Percentiles rank a stretch among this genome's conserved stretches.
Conservation (phyloP, 768 basidiomycete species). For the Leccinum imitatum region DNA sequence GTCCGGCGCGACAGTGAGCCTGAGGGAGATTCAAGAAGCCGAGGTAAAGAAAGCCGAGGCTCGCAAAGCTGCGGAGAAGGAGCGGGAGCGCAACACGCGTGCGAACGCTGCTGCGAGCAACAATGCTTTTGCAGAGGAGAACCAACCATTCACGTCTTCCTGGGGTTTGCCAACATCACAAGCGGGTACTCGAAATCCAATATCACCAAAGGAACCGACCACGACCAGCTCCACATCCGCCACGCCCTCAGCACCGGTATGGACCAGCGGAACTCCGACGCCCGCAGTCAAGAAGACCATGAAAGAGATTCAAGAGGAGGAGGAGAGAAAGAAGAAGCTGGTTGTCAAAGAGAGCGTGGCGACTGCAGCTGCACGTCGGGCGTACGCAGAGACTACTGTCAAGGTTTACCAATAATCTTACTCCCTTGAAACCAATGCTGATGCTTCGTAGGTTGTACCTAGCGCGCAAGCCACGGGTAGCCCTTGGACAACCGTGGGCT, state of each 20-base stretch:
- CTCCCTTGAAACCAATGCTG: neutral
- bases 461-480: constrained; percentile 40
- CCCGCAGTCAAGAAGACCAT: constrained; percentile 79
- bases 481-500: constrained; percentile 87
- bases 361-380: constrained; percentile 59
- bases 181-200: constrained; percentile 50
- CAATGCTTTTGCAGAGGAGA: constrained; percentile 48
- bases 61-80: constrained; percentile 71
- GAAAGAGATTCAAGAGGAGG: constrained; percentile 99
- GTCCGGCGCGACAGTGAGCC: constrained; percentile 51
- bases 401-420: constrained; percentile 48
- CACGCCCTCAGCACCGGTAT: constrained; percentile 51
- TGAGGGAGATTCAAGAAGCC: constrained; percentile 94
- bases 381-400: constrained; percentile 75
- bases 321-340: constrained; percentile 79
- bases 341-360: constrained; percentile 59
- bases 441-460: constrained; percentile 33
- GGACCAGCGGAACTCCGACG: constrained; percentile 65
- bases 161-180: constrained; percentile 91
- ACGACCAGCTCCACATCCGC: constrained; percentile 28
- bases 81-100: constrained; percentile 62
- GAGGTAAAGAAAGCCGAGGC: constrained; percentile 81
- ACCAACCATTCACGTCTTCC: constrained; percentile 63
- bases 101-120: constrained; percentile 36
- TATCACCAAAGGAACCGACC: constrained; percentile 43